Evolutionary conservation across 129 eudicot genomes (phyloP).

Genomic region (Tanacetum coccineum): DNA sequence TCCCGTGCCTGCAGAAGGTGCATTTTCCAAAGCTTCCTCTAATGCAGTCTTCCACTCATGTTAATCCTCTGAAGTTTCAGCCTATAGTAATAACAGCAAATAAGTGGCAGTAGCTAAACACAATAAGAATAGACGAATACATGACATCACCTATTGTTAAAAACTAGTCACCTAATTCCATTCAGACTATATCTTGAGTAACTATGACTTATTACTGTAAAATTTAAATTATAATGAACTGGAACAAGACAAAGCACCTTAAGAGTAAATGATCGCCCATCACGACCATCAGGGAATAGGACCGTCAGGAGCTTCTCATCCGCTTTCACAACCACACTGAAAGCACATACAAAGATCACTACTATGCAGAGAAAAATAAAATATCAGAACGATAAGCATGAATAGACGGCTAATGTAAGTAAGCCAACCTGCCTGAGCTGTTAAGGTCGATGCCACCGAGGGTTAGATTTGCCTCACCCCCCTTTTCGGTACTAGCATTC

Average conservation of each 20-base stretch:
- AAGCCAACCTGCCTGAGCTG: constrained; percentile 99
- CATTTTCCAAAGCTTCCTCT: constrained; percentile 85
- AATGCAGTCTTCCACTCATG: constrained; percentile 84
- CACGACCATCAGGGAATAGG: constrained; percentile 89
- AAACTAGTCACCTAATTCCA: background rate
- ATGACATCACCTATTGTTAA: background rate
- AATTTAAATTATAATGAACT: constrained; percentile 4
- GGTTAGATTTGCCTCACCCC: constrained; percentile 87
- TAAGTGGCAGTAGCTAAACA: constrained; percentile 20
- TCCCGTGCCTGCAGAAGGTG: constrained; percentile 58
- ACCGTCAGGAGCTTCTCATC: constrained; percentile 88
- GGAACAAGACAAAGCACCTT: constrained; percentile 48
- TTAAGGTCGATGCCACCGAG: constrained; percentile 99
- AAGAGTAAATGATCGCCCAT: constrained; percentile 93
- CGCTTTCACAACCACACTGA: constrained; percentile 91
- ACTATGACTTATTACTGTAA: background rate
- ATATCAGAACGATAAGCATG: background rate
- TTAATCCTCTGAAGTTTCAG: constrained; percentile 85
- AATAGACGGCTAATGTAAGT: constrained; percentile 10
- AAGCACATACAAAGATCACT: constrained; percentile 23
- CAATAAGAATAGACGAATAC: background rate
- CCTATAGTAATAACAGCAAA: constrained; percentile 45
- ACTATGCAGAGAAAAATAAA: constrained; percentile 14
- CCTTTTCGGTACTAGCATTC: constrained; percentile 71
- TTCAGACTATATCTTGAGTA: constrained; percentile 2